Conservation (phyloP, 371 early-diverging fungal species). For the Mucor sp. region DNA sequence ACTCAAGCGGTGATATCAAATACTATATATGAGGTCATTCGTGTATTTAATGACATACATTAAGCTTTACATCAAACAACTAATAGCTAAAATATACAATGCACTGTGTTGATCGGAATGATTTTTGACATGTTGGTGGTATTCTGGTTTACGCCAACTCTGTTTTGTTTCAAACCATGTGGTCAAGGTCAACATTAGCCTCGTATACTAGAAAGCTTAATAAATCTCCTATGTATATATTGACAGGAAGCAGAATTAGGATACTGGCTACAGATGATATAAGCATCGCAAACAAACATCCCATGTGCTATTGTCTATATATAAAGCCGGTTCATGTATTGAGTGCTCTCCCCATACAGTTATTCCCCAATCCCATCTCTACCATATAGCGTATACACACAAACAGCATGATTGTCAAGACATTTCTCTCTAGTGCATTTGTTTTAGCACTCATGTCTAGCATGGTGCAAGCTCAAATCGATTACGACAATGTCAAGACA, state of each 20-base stretch:
- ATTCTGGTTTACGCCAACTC: conserved; percentile 1
- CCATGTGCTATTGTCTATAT: not conserved
- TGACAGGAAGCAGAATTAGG: not conserved
- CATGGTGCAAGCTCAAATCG: conserved; percentile 1
- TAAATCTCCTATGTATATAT: not conserved
- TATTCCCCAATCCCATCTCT: not conserved
- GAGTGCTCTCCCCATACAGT: not conserved
- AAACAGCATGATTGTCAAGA: not conserved
- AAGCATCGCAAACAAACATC: not conserved
- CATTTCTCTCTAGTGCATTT: not conserved
- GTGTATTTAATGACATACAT: not conserved
- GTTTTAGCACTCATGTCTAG: not conserved
- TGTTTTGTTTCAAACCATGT: not conserved
- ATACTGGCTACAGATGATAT: not conserved
- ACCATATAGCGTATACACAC: not conserved
- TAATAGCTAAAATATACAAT: not conserved
- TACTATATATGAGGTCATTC: not conserved
- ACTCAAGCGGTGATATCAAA: too few relatives aligned
- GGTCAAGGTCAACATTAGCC: not conserved
- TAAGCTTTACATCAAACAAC: not conserved
- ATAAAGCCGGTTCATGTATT: not conserved
- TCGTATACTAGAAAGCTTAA: not conserved
- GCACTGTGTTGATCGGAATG: not conserved
- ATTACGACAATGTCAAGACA: not conserved
- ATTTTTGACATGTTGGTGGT: not conserved